phyloP scores from a whole-genome alignment of 2,329 filamentous ascomycete genomes.

The Aspergillus sojae region DNA sequence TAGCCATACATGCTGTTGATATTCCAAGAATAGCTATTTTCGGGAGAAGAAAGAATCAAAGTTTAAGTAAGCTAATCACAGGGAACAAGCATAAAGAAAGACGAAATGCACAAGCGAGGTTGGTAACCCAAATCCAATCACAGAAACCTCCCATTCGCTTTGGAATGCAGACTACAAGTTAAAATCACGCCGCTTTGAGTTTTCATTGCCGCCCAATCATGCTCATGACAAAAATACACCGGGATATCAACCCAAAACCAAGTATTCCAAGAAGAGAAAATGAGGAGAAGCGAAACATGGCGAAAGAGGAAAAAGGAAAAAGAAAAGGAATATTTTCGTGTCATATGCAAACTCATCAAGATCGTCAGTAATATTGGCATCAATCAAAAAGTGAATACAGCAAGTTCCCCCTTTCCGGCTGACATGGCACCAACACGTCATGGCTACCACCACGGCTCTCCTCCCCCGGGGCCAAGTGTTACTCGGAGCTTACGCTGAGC shows the following conservation, averaged over 20 bases:
- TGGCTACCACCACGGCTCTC: not conserved
- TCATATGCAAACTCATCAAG: constrained; percentile 4
- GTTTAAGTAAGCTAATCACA: not conserved
- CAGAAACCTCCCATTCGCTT: not conserved
- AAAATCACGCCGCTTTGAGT: constrained; percentile 3
- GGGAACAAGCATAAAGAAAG: not conserved
- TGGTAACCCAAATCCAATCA: not conserved
- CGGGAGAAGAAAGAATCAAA: not conserved
- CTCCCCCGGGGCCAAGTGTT: not conserved
- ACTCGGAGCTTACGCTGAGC: constrained; percentile 32
- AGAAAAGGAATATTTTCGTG: constrained; percentile 5
- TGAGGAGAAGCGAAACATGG: constrained; percentile 7
- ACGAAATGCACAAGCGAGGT: not conserved
- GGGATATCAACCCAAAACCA: constrained; percentile 7
- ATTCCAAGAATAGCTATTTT: constrained; percentile 8
- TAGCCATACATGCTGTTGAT: not conserved
- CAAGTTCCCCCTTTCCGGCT: not conserved
- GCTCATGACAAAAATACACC: not conserved
- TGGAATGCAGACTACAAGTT: not conserved
- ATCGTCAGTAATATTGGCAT: not conserved
- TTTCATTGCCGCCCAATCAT: constrained; percentile 7
- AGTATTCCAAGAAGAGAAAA: not conserved
- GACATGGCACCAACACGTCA: constrained; percentile 5
- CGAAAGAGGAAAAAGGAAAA: constrained; percentile 11
- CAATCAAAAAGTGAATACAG: not conserved